Evolutionary conservation across 2,329 filamentous ascomycete species (phyloP).

Genomic region (Neonectria magnoliae): DNA sequence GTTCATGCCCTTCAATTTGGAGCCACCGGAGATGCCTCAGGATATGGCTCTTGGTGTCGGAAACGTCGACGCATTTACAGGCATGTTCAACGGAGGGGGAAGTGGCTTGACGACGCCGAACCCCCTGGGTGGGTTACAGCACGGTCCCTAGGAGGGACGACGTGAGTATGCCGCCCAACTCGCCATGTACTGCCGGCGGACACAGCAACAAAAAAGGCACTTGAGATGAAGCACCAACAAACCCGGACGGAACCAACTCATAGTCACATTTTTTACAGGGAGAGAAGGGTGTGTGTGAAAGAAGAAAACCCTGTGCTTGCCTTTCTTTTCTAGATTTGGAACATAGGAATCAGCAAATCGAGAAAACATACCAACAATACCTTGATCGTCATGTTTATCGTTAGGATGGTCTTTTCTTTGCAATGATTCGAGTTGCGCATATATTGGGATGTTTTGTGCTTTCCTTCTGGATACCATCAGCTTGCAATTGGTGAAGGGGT

Average conservation of each 20-base stretch:
- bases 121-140: constrained; percentile 45
- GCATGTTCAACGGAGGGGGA: constrained; percentile 57
- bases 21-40: constrained; percentile 72
- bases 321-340: background rate
- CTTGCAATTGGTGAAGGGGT: background rate
- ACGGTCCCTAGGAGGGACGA: constrained; percentile 42
- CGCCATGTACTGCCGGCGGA: background rate
- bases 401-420: background rate
- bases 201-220: constrained; percentile 1
- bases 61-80: constrained; percentile 60
- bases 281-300: constrained; percentile 4
- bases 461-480: background rate
- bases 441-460: background rate
- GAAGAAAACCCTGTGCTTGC: background rate
- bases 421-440: too few species aligned
- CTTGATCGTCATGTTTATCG: background rate
- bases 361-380: background rate
- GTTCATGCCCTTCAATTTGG: constrained; percentile 94
- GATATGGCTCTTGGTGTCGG: constrained; percentile 56
- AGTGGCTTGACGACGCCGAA: constrained; percentile 51
- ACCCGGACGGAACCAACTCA: constrained; percentile 1
- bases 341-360: background rate
- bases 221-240: background rate
- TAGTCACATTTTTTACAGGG: constrained; percentile 2
- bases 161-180: constrained; percentile 25